phyloP scores from a whole-genome alignment of 768 basidiomycete species.

The Rhodotorula sphaerocarpa region DNA sequence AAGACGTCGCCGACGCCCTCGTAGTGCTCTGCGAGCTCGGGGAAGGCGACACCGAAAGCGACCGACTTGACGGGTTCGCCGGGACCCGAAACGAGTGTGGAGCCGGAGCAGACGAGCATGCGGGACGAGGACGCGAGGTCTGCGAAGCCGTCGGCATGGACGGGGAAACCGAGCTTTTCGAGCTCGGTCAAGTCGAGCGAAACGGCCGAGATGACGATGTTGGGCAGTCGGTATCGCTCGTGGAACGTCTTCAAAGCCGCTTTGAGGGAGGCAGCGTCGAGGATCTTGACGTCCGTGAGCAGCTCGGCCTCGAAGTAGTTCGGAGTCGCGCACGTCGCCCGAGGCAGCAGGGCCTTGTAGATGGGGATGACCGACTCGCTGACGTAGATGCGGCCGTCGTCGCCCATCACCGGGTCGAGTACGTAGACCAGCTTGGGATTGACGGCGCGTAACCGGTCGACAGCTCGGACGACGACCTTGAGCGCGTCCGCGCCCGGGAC shows the following conservation, averaged over 20 bases:
- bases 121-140: constrained; percentile 4
- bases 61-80: constrained; percentile 41
- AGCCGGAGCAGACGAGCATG: constrained; percentile 72
- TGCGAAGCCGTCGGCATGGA: background rate
- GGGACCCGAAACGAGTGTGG: constrained; percentile 47
- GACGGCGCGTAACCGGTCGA: constrained; percentile 53
- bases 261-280: constrained; percentile 59
- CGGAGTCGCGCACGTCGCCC: constrained; percentile 89
- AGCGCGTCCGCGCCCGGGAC: constrained; percentile 76
- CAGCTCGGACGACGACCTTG: constrained; percentile 57
- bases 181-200: constrained; percentile 61
- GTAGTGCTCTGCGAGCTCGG: constrained; percentile 80
- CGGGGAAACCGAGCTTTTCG: constrained; percentile 19
- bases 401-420: constrained; percentile 92
- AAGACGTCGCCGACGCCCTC: constrained; percentile 96
- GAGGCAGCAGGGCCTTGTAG: constrained; percentile 62
- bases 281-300: constrained; percentile 64
- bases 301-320: constrained; percentile 98
- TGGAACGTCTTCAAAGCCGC: constrained; percentile 67
- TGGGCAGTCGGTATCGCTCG: constrained; percentile 61
- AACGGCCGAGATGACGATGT: constrained; percentile 70
- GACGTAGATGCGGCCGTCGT: constrained; percentile 80
- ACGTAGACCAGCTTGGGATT: constrained; percentile 68
- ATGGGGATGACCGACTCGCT: constrained; percentile 75
- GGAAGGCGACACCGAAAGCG: constrained; percentile 61